Percentiles rank a stretch among this genome's conserved stretches.
These are phyloP conservation scores for Fraxinus ornus DNA, from an alignment of 305 asterid genomes.

Conservation along the genomic window DNA sequence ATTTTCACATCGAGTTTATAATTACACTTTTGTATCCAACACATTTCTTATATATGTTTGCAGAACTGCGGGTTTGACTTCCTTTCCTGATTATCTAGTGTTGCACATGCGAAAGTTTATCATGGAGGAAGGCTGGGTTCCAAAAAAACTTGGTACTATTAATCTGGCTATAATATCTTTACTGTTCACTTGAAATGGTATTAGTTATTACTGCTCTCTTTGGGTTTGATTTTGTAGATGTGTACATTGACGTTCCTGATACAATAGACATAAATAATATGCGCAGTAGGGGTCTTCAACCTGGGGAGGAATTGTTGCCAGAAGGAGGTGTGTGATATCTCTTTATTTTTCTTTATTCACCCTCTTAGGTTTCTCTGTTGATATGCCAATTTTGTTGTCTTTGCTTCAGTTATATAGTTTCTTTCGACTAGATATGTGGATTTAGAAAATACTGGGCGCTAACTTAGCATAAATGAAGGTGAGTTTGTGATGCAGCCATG, in stretches of 20 bases:
- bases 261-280: constrained; percentile 75
- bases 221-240: constrained; percentile 54
- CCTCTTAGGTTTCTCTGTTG: neutral
- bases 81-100: constrained; percentile 94
- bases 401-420: neutral
- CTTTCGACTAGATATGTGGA: constrained; percentile 9
- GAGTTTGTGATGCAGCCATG: neutral
- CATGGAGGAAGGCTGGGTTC: constrained; percentile 96
- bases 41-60: constrained; percentile 20
- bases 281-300: constrained; percentile 97
- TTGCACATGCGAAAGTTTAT: constrained; percentile 96
- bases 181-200: constrained; percentile 17
- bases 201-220: constrained; percentile 14
- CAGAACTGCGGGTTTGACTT: constrained; percentile 93
- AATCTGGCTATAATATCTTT: constrained; percentile 18
- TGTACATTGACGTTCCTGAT: constrained; percentile 88
- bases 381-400: neutral
- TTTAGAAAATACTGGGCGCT: neutral
- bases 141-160: constrained; percentile 79
- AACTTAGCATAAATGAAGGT: neutral
- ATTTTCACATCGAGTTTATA: neutral
- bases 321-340: constrained; percentile 54
- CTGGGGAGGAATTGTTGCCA: constrained; percentile 87
- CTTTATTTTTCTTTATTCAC: neutral
- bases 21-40: constrained; percentile 5